Conservation (phyloP, 768 basidiomycete genomes). For the Mycena polygramma region DNA sequence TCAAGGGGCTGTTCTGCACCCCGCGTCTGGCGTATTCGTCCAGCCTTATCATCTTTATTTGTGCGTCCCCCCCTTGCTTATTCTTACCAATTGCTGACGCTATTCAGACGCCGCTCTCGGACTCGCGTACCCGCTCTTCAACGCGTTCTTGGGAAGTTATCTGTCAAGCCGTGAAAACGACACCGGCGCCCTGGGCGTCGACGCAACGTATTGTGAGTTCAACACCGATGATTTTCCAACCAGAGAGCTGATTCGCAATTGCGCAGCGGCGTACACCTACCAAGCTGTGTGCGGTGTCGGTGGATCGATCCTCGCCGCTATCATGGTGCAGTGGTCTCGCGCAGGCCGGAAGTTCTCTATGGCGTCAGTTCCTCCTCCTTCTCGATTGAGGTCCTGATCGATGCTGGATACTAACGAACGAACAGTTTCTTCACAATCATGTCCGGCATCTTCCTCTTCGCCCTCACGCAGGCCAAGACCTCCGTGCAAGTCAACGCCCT, state of each 20-base stretch:
- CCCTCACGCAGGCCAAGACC: constrained; percentile 64
- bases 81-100: neutral
- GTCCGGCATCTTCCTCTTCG: constrained; percentile 71
- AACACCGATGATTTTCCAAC: constrained; percentile 48
- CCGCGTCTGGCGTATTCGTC: constrained; percentile 64
- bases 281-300: constrained; percentile 63
- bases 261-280: constrained; percentile 45
- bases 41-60: constrained; percentile 61
- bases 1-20: constrained; percentile 65
- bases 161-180: constrained; percentile 16
- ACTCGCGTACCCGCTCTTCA: constrained; percentile 71
- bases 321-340: constrained; percentile 43
- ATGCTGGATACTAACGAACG: no score
- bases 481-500: constrained; percentile 51
- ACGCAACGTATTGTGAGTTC: constrained; percentile 51
- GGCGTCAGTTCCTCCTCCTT: constrained; percentile 45
- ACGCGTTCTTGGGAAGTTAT: constrained; percentile 51
- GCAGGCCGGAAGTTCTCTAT: constrained; percentile 35
- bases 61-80: constrained; percentile 51
- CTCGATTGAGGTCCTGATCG: no score
- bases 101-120: constrained; percentile 62
- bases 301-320: constrained; percentile 67
- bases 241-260: neutral
- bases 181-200: constrained; percentile 7
- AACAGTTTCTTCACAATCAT: constrained; percentile 60